These are phyloP conservation scores for Verbena officinalis DNA, from an alignment of 257 asterid genomes.

Conservation along the genomic window DNA sequence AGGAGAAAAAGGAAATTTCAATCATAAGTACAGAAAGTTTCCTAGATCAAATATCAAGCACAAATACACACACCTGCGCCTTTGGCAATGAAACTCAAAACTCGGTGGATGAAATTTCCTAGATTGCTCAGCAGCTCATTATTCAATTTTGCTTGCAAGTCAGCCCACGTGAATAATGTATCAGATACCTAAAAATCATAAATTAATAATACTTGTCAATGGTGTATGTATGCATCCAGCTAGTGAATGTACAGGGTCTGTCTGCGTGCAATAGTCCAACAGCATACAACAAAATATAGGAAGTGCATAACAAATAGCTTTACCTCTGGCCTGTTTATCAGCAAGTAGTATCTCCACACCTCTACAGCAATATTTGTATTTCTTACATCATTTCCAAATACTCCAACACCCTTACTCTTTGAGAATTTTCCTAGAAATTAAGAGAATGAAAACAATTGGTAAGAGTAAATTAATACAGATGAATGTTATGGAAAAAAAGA, in stretches of 20 bases:
- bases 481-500: constrained; percentile 30
- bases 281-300: constrained; percentile 25
- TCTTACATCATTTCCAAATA: constrained; percentile 94
- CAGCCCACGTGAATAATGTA: constrained; percentile 93
- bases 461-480: constrained; percentile 27
- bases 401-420: constrained; percentile 91
- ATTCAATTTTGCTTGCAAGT: constrained; percentile 89
- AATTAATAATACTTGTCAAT: constrained; percentile 20
- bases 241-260: not conserved
- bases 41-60: constrained; percentile 26
- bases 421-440: constrained; percentile 79
- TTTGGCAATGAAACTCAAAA: constrained; percentile 90
- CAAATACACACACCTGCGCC: constrained; percentile 75
- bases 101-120: constrained; percentile 90
- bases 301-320: no score
- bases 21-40: no score
- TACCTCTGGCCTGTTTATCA: constrained; percentile 56
- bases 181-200: constrained; percentile 69
- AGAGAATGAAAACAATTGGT: constrained; percentile 4
- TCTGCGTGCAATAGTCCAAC: constrained; percentile 23
- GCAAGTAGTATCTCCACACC: constrained; percentile 97
- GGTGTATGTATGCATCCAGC: constrained; percentile 5
- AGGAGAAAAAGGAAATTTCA: constrained; percentile 16
- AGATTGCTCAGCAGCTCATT: constrained; percentile 83
- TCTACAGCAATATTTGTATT: constrained; percentile 89